Evolutionary conservation across 2,329 filamentous ascomycete genomes (phyloP).

Genomic region (Zarea fungicola): DNA sequence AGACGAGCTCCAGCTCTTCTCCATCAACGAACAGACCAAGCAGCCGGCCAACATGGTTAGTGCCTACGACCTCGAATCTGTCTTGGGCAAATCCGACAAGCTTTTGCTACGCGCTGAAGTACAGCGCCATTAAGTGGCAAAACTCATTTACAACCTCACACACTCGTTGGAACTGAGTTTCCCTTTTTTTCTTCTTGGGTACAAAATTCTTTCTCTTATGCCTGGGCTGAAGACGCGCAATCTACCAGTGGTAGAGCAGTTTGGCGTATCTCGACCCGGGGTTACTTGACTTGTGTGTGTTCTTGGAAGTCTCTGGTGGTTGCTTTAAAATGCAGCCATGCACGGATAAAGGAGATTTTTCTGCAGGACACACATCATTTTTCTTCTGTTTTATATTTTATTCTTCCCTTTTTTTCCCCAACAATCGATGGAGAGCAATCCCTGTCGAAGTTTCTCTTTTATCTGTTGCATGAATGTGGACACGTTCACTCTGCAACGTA

Average conservation of each 20-base stretch:
- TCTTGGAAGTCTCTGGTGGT: too few relatives aligned
- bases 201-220: constrained; percentile 3
- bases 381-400: constrained; percentile 1
- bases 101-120: constrained; percentile 68
- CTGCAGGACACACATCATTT: neutral
- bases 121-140: constrained; percentile 5
- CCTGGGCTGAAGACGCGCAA: neutral
- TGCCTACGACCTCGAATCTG: constrained; percentile 75
- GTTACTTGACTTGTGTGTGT: too few relatives aligned
- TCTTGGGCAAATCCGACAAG: constrained; percentile 81
- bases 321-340: too few relatives aligned
- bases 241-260: too few relatives aligned
- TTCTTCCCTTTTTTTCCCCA: neutral
- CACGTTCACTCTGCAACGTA: neutral
- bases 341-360: neutral
- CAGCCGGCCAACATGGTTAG: constrained; percentile 70
- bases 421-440: constrained; percentile 6
- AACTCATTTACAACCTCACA: neutral
- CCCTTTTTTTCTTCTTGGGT: constrained; percentile 11
- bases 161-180: neutral
- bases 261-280: too few relatives aligned
- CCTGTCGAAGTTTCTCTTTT: constrained; percentile 3
- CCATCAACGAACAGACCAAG: constrained; percentile 77
- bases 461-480: neutral
- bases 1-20: constrained; percentile 73